These are phyloP conservation scores for Calonectria honghensis DNA, from an alignment of 2,329 filamentous ascomycete genomes.

Conservation along the genomic window DNA sequence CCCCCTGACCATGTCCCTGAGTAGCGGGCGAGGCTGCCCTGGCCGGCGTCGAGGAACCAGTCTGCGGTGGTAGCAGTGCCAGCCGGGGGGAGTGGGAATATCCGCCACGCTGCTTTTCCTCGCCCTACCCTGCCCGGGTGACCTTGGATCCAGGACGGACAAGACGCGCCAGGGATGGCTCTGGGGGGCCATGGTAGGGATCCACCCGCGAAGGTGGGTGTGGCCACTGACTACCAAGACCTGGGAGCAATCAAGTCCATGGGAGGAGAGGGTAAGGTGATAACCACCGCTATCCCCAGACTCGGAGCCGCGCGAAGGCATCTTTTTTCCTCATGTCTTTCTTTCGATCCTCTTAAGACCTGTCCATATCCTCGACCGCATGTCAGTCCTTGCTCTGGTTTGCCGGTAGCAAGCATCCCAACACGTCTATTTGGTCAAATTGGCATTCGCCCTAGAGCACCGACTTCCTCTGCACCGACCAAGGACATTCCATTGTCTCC, in stretches of 20 bases:
- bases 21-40: slow-evolving; percentile 20
- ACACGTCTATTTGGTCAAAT: slow-evolving; percentile 3
- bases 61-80: slow-evolving; percentile 30
- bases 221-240: slow-evolving; percentile 52
- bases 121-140: slow-evolving; percentile 25
- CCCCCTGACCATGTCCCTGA: slow-evolving; percentile 16
- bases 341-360: slow-evolving; percentile 43
- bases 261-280: slow-evolving; percentile 52
- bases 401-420: slow-evolving; percentile 15
- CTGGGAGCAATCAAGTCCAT: slow-evolving; percentile 43
- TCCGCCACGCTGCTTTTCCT: slow-evolving; percentile 15
- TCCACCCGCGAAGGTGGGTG: slow-evolving; percentile 50
- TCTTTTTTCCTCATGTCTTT: slow-evolving; percentile 46
- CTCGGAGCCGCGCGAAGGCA: slow-evolving; percentile 45
- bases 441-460: slow-evolving; percentile 25
- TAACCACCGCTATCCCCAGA: slow-evolving; percentile 56
- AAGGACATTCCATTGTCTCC: slow-evolving; percentile 35
- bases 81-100: slow-evolving; percentile 40
- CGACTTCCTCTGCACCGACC: slow-evolving; percentile 18
- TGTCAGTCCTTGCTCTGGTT: slow-evolving; percentile 17
- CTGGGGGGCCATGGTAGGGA: slow-evolving; percentile 30
- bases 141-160: slow-evolving; percentile 13
- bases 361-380: slow-evolving; percentile 28
- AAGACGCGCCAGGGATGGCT: slow-evolving; percentile 38
- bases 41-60: slow-evolving; percentile 33